Conservation (phyloP, 1,284 basidiomycete species). For the Microbotryum silenes-acaulis region DNA sequence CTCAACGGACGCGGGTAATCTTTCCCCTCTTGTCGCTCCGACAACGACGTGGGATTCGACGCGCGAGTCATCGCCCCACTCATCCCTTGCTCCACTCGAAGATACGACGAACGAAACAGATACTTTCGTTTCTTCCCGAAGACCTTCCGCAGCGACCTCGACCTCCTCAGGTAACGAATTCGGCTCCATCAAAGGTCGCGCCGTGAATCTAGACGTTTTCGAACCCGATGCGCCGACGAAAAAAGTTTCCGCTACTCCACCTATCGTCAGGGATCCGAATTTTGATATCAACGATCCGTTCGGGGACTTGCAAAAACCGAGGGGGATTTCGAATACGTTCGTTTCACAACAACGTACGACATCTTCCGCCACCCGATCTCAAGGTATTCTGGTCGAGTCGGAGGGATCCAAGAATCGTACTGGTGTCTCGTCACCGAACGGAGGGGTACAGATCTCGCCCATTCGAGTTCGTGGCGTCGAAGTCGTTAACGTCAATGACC, state of each 20-base stretch:
- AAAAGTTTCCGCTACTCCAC: conserved; percentile 66
- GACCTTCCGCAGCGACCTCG: conserved; percentile 3
- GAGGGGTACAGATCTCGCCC: neutral
- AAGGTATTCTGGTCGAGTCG: too few species aligned
- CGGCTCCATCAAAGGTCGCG: neutral
- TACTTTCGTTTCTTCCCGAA: too few species aligned
- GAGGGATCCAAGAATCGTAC: too few species aligned
- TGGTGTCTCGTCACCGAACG: too few species aligned
- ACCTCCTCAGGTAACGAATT: neutral
- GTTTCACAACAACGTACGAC: too few species aligned
- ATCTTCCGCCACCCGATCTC: too few species aligned
- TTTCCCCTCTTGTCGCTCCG: neutral
- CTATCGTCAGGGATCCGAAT: conserved; percentile 49
- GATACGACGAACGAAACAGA: neutral
- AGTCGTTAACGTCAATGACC: conserved; percentile 27
- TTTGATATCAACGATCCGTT: conserved; percentile 19
- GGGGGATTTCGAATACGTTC: too few species aligned
- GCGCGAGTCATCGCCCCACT: too few species aligned
- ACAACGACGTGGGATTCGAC: neutral
- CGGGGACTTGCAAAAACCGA: conserved; percentile 1
- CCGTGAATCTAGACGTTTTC: conserved; percentile 16
- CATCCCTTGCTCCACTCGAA: neutral
- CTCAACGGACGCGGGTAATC: neutral
- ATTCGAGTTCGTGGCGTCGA: conserved; percentile 26
- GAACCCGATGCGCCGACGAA: conserved; percentile 27